These are phyloP conservation scores for Rhizopogon rudus DNA, from an alignment of 768 basidiomycete genomes.

Conservation along the genomic window DNA sequence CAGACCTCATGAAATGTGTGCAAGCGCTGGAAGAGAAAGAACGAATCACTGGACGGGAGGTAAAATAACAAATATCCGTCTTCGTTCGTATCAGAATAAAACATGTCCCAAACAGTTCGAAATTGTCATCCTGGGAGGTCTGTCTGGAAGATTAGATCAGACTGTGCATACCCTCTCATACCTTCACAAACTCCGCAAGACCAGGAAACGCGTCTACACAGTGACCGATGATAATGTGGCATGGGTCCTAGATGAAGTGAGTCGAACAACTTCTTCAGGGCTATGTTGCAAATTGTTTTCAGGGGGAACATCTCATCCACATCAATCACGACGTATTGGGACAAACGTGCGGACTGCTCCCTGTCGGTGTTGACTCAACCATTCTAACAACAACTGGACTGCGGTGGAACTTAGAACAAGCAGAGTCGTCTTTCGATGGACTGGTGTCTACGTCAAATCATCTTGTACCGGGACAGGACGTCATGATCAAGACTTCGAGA, in stretches of 20 bases:
- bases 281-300: not conserved
- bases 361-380: constrained; percentile 77
- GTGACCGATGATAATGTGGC: constrained; percentile 89
- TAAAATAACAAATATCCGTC: constrained; percentile 14
- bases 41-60: constrained; percentile 30
- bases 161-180: constrained; percentile 86
- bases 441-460: constrained; percentile 94
- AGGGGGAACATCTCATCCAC: constrained; percentile 82
- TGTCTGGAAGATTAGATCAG: constrained; percentile 91
- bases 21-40: constrained; percentile 57
- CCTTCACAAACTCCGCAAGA: constrained; percentile 72
- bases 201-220: constrained; percentile 56
- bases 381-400: constrained; percentile 79
- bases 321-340: constrained; percentile 75
- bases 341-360: constrained; percentile 91
- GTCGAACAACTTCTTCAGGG: constrained; percentile 10
- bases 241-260: constrained; percentile 81
- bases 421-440: constrained; percentile 76
- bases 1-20: constrained; percentile 95
- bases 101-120: constrained; percentile 42
- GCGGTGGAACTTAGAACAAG: constrained; percentile 77
- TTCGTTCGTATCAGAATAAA: not conserved
- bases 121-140: constrained; percentile 79
- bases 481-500: constrained; percentile 71
- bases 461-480: constrained; percentile 60